Percentiles rank a stretch among this genome's conserved stretches.
phyloP scores from a whole-genome alignment of 1,139 yeast species.

The Geotrichum macrosporum region DNA sequence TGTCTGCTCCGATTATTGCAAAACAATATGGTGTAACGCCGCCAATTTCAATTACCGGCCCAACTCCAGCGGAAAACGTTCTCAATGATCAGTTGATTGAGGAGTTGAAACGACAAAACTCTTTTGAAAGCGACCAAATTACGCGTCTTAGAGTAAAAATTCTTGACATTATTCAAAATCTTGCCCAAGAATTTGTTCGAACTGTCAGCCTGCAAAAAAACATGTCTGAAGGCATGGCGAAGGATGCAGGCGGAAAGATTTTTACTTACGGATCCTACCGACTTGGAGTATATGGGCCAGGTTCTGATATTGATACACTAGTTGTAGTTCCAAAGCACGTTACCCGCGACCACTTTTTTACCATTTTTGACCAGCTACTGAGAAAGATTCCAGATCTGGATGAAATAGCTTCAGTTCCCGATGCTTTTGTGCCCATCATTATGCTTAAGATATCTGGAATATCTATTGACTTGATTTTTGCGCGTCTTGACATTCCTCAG shows the following conservation, averaged over 20 bases:
- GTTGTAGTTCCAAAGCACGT: constrained; percentile 97
- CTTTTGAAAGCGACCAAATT: constrained; percentile 82
- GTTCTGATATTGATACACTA: constrained; percentile 93
- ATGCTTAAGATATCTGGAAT: constrained; percentile 84
- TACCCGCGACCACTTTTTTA: constrained; percentile 82
- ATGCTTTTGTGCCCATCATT: constrained; percentile 94
- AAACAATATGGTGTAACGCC: constrained; percentile 67
- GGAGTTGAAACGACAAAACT: constrained; percentile 77
- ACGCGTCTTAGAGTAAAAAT: constrained; percentile 75
- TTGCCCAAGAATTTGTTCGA: constrained; percentile 77
- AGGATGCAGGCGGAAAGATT: constrained; percentile 94
- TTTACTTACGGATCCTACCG: constrained; percentile 94
- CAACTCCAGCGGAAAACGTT: constrained; percentile 72
- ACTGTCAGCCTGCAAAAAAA: constrained; percentile 73
- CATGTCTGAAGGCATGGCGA: constrained; percentile 97
- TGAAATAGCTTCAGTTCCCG: constrained; percentile 90
- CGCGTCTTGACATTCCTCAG: constrained; percentile 73
- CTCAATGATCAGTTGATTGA: constrained; percentile 71
- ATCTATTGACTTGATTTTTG: constrained; percentile 84
- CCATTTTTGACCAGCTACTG: constrained; percentile 64
- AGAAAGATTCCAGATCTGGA: constrained; percentile 72
- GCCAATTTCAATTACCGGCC: constrained; percentile 79
- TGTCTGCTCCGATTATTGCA: constrained; percentile 6
- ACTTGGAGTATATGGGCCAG: constrained; percentile 95
- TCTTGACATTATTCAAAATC: constrained; percentile 60